phyloP scores from a whole-genome alignment of 805 yeast species.

The Yueomyces sinensis region DNA sequence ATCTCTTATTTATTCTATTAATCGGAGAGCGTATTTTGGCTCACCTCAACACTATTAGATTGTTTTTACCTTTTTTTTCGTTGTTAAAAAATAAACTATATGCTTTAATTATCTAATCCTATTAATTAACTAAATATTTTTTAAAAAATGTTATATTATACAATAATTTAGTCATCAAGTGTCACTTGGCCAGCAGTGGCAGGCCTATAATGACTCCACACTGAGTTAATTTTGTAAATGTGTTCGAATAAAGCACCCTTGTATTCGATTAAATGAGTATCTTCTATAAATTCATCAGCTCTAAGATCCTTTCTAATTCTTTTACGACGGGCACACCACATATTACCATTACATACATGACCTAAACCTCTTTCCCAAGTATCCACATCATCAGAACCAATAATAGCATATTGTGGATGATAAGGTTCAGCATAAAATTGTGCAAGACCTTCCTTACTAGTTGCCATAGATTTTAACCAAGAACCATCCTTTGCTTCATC shows the following conservation, averaged over 20 bases:
- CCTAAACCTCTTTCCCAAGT: neutral
- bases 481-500: neutral
- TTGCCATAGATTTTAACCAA: neutral
- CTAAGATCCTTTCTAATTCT: neutral
- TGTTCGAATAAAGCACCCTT: neutral
- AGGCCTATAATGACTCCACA: neutral
- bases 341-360: conserved; percentile 1
- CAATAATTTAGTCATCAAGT: neutral
- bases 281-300: neutral
- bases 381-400: neutral
- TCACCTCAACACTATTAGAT: too few relatives aligned
- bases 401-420: neutral
- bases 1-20: too few relatives aligned
- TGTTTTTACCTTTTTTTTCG: too few relatives aligned
- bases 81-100: too few relatives aligned
- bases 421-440: neutral
- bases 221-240: neutral
- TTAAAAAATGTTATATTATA: neutral
- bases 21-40: too few relatives aligned
- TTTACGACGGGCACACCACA: conserved; percentile 1
- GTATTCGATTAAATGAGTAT: neutral
- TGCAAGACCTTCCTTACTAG: neutral
- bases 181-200: neutral
- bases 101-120: too few relatives aligned
- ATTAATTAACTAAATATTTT: too few relatives aligned